phyloP scores from a whole-genome alignment of 129 eudicot species.

The Ambrosia artemisiifolia region DNA sequence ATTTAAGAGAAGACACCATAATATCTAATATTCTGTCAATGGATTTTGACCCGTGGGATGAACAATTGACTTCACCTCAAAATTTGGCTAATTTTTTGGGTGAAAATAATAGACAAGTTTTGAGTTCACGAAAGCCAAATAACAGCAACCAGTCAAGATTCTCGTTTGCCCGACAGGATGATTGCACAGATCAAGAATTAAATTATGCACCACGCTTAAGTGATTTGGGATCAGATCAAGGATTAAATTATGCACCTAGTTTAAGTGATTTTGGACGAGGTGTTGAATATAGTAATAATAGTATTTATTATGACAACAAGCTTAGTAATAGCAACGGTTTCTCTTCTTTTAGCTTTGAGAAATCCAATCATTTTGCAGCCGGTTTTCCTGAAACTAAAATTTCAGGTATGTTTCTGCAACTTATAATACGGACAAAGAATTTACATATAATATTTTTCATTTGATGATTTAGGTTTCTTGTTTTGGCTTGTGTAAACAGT shows the following conservation, averaged over 20 bases:
- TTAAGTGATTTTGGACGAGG: slow-evolving; percentile 31
- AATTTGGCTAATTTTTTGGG: slow-evolving; percentile 33
- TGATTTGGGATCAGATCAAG: too few relatives aligned
- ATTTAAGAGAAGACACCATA: slow-evolving; percentile 30
- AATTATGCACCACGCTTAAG: too few relatives aligned
- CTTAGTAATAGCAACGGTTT: slow-evolving; percentile 46
- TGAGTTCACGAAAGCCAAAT: slow-evolving; percentile 29
- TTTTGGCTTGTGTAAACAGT: slow-evolving; percentile 24
- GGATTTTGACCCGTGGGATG: slow-evolving; percentile 42
- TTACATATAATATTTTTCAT: too few relatives aligned
- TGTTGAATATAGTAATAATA: slow-evolving; percentile 32
- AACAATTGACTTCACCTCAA: slow-evolving; percentile 32
- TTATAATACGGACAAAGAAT: background rate
- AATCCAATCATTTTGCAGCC: slow-evolving; percentile 40
- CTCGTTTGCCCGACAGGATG: slow-evolving; percentile 35
- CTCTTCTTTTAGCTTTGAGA: slow-evolving; percentile 43
- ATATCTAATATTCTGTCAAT: slow-evolving; percentile 36
- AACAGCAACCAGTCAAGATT: slow-evolving; percentile 36
- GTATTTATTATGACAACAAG: slow-evolving; percentile 33
- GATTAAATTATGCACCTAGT: slow-evolving; percentile 28
- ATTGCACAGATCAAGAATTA: too few relatives aligned
- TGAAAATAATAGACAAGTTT: slow-evolving; percentile 26
- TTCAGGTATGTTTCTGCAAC: slow-evolving; percentile 42
- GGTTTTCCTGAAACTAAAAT: slow-evolving; percentile 49
- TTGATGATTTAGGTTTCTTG: background rate